A percentile compares a stretch with the other conserved stretches of the same genome.
Evolutionary conservation across 768 basidiomycete genomes (phyloP).

Genomic region (Macrolepiota albuminosa): DNA sequence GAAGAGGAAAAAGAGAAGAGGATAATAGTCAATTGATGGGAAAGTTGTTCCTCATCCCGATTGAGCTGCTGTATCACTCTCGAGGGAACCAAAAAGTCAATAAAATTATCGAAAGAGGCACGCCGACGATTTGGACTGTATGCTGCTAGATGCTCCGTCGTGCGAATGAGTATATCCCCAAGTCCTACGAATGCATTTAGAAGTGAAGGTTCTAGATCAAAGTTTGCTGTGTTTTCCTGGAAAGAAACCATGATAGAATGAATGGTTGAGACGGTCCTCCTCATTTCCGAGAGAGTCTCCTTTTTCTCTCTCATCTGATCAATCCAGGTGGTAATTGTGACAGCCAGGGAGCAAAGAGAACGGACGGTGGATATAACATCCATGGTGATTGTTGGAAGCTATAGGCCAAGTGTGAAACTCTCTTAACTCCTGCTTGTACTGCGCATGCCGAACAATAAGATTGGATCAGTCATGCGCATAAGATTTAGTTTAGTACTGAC

Average conservation of each 20-base stretch:
- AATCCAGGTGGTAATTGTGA: slow-evolving; percentile 12
- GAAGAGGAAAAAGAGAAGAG: slow-evolving; percentile 13
- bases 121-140: slow-evolving; percentile 1
- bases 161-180: slow-evolving; percentile 15
- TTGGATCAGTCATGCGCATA: neutral
- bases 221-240: slow-evolving; percentile 1
- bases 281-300: slow-evolving; percentile 9
- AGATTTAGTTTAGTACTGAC: neutral
- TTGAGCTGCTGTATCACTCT: slow-evolving; percentile 10
- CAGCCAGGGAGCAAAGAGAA: slow-evolving; percentile 15
- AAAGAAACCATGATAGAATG: slow-evolving; percentile 12
- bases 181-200: slow-evolving; percentile 15
- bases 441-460: neutral
- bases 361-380: slow-evolving; percentile 11
- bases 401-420: neutral
- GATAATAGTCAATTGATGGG: slow-evolving; percentile 14
- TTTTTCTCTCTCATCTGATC: slow-evolving; percentile 16
- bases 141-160: slow-evolving; percentile 11
- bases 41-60: slow-evolving; percentile 14
- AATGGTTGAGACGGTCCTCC: slow-evolving; percentile 10
- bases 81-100: slow-evolving; percentile 11
- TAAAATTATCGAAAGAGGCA: slow-evolving; percentile 1
- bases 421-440: neutral
- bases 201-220: slow-evolving; percentile 14
- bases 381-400: neutral